Evolutionary conservation across 108 stramenopile species (phyloP), one percentile per base, ranked within the genome.

Genomic region (Epithemia pelagica): DNA sequence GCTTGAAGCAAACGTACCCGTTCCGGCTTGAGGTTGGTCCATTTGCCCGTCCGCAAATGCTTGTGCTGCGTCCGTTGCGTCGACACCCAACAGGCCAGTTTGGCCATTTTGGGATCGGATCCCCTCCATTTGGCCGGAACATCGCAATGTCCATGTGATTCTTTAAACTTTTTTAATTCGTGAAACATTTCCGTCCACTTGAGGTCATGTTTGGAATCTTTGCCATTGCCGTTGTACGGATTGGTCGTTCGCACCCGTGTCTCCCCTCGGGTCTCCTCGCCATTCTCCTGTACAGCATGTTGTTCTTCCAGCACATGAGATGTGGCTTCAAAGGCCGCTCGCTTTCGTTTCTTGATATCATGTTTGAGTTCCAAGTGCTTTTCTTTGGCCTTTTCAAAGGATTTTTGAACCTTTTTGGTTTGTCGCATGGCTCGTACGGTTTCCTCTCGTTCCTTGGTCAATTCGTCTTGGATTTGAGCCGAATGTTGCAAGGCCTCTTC

Each of bases 71-170:
- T 46, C 15, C 37, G 37, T 15, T 46, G 37, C 5, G 37, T 46
- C 5, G 37, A 46, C 15, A 46, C 37, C 37, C 37, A 46, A 46
- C 37, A 46, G 37, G 37, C 37, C 37, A 46, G 15, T 15, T 15
- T 46, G 5, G 37, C 37, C 5, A 10, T 10, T 46, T 46, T 46
- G 5, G 37, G 37, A 46, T 46, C 37, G 5, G 37, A 10, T 10
- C 5, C 5, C 37, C 15, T 46, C 10, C 10, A 46, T 15, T 46
- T 46, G 5, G 57, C 57, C 3, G 78, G 78, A 1, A 79, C 78
- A 59, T 79, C 67, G 61, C 63, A 72, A 25, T 79, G 71, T 0
- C 78, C 78, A 52, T 75, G 71, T 0, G 5, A 22, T 3, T 27
- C 25, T 27, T 64, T 53, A 52, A 67, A 79, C 0, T 26, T 26